Conservation (phyloP, 306 rosid genomes). For the Cicer cuneatum region DNA sequence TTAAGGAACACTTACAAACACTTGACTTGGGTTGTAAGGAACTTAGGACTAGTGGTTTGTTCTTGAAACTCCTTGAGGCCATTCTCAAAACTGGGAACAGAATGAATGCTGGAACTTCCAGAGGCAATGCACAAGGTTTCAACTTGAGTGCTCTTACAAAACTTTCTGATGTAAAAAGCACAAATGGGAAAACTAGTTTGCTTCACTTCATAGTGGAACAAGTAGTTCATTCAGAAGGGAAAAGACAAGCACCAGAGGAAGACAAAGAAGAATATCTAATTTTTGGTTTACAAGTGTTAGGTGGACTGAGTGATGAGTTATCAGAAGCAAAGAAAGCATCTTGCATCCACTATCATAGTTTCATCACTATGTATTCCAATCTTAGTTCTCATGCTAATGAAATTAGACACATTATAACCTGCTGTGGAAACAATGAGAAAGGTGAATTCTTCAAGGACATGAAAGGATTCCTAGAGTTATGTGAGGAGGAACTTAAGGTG, state of each 20-base stretch:
- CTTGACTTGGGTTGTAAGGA: constrained; percentile 75
- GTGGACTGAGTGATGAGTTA: constrained; percentile 62
- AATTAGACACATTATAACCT: constrained; percentile 51
- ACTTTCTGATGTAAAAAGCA: constrained; percentile 77
- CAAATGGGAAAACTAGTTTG: constrained; percentile 74
- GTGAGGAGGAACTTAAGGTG: constrained; percentile 70
- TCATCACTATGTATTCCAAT: constrained; percentile 50
- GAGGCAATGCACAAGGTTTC: constrained; percentile 89
- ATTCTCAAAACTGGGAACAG: constrained; percentile 86
- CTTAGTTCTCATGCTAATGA: constrained; percentile 54
- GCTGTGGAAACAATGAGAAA: constrained; percentile 50
- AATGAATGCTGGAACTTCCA: constrained; percentile 88
- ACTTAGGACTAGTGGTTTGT: constrained; percentile 60
- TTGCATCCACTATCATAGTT: constrained; percentile 57
- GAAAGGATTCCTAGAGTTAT: constrained; percentile 67
- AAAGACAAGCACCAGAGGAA: constrained; percentile 46
- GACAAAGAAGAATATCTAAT: constrained; percentile 50
- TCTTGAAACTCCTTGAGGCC: constrained; percentile 82
- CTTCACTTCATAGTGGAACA: constrained; percentile 85
- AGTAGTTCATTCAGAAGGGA: constrained; percentile 80
- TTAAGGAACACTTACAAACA: constrained; percentile 62
- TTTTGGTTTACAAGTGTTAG: constrained; percentile 59
- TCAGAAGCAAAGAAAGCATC: constrained; percentile 75
- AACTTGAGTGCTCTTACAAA: constrained; percentile 71
- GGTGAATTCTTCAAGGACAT: constrained; percentile 62